These are phyloP conservation scores for Starmera caribaea DNA, from an alignment of 805 yeast species.

Conservation along the genomic window DNA sequence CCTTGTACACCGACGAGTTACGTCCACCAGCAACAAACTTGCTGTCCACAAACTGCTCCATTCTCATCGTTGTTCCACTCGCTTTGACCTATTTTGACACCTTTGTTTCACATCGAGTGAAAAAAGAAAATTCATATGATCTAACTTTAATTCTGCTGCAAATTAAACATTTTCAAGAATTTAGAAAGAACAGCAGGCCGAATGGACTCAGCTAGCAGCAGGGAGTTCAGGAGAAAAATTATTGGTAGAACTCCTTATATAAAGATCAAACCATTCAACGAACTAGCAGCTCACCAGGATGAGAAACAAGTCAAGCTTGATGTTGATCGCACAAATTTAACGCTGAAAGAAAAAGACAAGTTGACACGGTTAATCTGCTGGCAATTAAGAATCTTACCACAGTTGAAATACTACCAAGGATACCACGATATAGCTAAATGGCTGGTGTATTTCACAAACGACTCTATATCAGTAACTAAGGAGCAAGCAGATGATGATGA, in stretches of 20 bases:
- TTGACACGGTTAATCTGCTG: conserved; percentile 32
- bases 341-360: conserved; percentile 10
- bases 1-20: conserved; percentile 31
- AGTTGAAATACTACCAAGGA: conserved; percentile 80
- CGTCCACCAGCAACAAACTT: conserved; percentile 30
- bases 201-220: too few species aligned
- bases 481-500: conserved; percentile 13
- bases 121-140: too few species aligned
- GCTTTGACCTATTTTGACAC: too few species aligned
- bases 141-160: too few species aligned
- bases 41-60: conserved; percentile 6
- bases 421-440: conserved; percentile 74
- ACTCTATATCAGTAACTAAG: too few species aligned
- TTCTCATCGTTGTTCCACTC: not conserved
- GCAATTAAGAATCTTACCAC: conserved; percentile 52
- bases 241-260: too few species aligned
- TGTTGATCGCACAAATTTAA: conserved; percentile 47
- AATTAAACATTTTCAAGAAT: too few species aligned
- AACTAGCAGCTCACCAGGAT: conserved; percentile 39
- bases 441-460: conserved; percentile 30
- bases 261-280: too few species aligned
- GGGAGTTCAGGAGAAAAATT: too few species aligned
- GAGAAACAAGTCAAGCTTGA: conserved; percentile 76
- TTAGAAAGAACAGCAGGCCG: too few species aligned
- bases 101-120: too few species aligned